Evolutionary conservation across 345 rosid genomes (phyloP).

Genomic region (Geranium brycei): DNA sequence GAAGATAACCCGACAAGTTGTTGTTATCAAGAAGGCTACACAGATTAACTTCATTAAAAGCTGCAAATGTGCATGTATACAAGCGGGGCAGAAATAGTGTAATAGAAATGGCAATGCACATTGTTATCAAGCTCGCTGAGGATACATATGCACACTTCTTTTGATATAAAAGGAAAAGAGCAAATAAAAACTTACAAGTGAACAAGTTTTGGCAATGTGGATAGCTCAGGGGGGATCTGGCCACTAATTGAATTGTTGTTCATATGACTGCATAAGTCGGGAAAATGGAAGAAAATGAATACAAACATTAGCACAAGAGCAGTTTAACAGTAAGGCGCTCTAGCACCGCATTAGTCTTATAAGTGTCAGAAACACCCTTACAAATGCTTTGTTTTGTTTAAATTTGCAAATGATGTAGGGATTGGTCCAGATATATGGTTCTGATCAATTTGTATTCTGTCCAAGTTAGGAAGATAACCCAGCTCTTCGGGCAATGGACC

Average conservation of each 20-base stretch:
- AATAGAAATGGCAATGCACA: too few species aligned
- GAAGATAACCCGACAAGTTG: constrained; percentile 73
- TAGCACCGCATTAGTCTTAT: neutral
- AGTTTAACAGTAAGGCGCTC: neutral
- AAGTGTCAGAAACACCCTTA: constrained; percentile 32
- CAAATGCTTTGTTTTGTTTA: constrained; percentile 84
- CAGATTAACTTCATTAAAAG: constrained; percentile 6
- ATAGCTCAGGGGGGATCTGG: constrained; percentile 72
- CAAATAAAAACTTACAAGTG: constrained; percentile 67
- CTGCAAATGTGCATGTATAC: neutral
- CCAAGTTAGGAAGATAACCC: constrained; percentile 70
- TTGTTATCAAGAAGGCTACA: constrained; percentile 91
- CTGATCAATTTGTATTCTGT: constrained; percentile 92
- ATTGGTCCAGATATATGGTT: constrained; percentile 70
- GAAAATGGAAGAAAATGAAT: constrained; percentile 15
- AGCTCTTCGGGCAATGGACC: constrained; percentile 82
- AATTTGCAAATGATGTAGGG: constrained; percentile 68
- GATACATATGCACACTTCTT: constrained; percentile 4
- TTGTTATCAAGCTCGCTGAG: neutral
- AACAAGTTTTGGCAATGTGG: constrained; percentile 62
- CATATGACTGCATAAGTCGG: constrained; percentile 63
- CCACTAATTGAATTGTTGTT: constrained; percentile 95
- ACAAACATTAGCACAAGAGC: constrained; percentile 5
- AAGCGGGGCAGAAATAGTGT: too few species aligned
- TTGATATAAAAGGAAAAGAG: constrained; percentile 6